Conservation (phyloP, 2,329 filamentous ascomycete genomes). For the Hypomyces perniciosus region DNA sequence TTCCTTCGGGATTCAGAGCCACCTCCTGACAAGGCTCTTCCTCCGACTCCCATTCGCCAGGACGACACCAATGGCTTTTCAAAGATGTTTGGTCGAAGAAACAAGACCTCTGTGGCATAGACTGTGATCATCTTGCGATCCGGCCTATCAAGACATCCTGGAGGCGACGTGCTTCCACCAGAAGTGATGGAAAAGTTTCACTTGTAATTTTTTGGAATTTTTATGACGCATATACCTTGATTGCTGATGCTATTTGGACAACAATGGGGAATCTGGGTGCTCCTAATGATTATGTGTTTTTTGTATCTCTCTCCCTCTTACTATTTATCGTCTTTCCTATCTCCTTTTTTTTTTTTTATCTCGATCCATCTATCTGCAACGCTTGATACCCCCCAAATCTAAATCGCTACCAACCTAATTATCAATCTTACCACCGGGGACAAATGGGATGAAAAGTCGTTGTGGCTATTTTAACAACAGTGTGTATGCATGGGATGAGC, state of each 20-base stretch:
- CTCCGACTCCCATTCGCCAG: conserved; percentile 22
- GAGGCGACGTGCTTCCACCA: too few species aligned
- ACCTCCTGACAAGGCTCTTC: conserved; percentile 36
- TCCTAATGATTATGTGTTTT: background rate
- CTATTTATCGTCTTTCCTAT: conserved; percentile 6
- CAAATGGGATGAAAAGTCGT: background rate
- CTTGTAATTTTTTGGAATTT: background rate
- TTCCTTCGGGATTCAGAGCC: conserved; percentile 67
- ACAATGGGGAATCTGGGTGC: background rate
- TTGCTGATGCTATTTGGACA: background rate
- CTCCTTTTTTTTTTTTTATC: conserved; percentile 1
- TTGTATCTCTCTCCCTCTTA: background rate
- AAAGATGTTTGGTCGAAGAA: conserved; percentile 45
- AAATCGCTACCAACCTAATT: background rate
- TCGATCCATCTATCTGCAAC: background rate
- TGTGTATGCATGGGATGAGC: too few species aligned
- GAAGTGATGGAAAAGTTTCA: background rate
- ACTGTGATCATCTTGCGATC: background rate
- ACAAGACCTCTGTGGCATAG: conserved; percentile 37
- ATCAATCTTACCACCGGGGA: background rate
- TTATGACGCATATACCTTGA: conserved; percentile 9
- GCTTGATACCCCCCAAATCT: background rate
- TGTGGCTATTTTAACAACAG: background rate
- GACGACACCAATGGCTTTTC: conserved; percentile 38
- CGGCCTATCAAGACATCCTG: too few species aligned